Base-by-base conservation (phyloP, 352 stramenopile genomes). In the Globisporangium polare region DNA sequence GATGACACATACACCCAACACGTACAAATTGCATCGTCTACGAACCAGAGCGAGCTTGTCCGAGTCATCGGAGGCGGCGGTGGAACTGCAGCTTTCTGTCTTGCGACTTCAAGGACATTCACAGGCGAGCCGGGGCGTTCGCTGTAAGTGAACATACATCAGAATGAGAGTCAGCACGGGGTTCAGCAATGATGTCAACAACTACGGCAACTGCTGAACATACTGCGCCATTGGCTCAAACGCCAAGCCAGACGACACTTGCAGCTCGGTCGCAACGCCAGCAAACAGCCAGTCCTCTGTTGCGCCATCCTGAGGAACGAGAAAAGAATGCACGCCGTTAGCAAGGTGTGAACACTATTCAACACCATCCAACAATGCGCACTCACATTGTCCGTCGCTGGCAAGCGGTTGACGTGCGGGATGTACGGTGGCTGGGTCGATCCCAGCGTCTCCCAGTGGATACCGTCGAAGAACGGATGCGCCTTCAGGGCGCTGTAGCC, bases 221-320 rank as follows among this genome's bases (percentile, higher is more conserved):
- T 85, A 89, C 82, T 83, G 69, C 47, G 75, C 74, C 53, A 84
- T 70, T 7, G 84, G 74, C 33, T 94, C 84, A 2, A 90, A 78
- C 17, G 73, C 74, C 17, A 95, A 68, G 29, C 86, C 86, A 31
- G 86, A 95, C 10, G 86, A 95, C 35, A 95, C 83, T 65, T 95
- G 85, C 12, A 95, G 63, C 60, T 95, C 86, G 15, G 86, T 95
- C 13, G 86, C 86, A 24, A 95, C 86, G 53, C 86, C 86, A 7
- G 86, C 86, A 67, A 95, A 95, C 33, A 95, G 66, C 86, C 86
- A 95, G 54, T 95, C 86, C 66, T 95, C 86, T 5, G 84, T 95
- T 15, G 86, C 86, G 12, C 86, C 86, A 72, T 95, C 86, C 83
- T 95, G 31, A 8, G 51, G n/a, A n/a, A 65, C 24, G 27, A 58